Base-by-base conservation (phyloP, 192 early-diverging fungal genomes). In the Coemansia guatemalensis region DNA sequence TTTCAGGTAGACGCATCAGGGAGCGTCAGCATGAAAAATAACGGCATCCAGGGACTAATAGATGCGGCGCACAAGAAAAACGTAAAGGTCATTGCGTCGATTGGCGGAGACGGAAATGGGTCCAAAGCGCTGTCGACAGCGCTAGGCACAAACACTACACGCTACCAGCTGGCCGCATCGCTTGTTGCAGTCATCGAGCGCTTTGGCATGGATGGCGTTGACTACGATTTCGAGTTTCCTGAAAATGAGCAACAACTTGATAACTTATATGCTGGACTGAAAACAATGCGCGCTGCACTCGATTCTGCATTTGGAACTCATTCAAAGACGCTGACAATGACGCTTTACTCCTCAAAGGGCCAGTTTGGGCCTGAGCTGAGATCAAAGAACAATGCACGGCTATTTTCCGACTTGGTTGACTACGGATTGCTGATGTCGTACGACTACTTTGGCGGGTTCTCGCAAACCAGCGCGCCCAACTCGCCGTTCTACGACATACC, bases 391-490 rank as follows among this genome's bases (percentile, higher is more conserved):
- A 80, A 89, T 29, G 78, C 88, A 32, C 78, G 73, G 60, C 81
- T 69, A 6, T 89, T 85, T 70, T 84, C 84, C 21, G 80, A 85
- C 57, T 64, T 85, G 22, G 78, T 93, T 12, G 79, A 87, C 69
- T 84, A 82, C 41, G 84, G 90, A 35, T 84, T 89, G 57, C 61
- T 94, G 14, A 91, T 92, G 89, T 84, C 83, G 11, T 90, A 91
- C 63, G 89, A 88, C 75, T 84, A 75, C 41, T 71, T 85, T 64
- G 85, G 86, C 20, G 57, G 75, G 82, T 60, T 88, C 83, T 86
- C 78, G 30, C 25, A 49, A 58, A 50, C 67, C 39, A 54, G 85
- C 72, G 52, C 85, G 66, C 62, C 85, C 73, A 59, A 89, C 78
- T 75, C 85, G 81, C 55, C 87, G 64, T 59, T 79, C 74, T 62